phyloP scores from a whole-genome alignment of 129 eudicot species.

The Escallonia rubra region DNA sequence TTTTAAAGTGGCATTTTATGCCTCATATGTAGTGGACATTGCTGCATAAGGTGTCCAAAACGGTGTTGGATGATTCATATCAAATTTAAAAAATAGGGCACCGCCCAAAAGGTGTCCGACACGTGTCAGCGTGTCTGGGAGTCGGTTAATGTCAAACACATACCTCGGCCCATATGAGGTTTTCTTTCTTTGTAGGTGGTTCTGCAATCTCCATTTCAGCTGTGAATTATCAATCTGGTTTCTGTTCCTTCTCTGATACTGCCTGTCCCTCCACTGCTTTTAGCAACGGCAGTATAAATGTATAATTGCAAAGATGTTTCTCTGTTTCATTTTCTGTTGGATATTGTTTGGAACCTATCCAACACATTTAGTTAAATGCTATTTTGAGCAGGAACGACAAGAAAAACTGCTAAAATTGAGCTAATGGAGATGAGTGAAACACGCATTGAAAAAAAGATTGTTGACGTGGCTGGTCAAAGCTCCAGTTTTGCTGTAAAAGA shows the following conservation, averaged over 20 bases:
- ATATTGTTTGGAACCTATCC: neutral
- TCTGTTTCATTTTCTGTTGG: neutral
- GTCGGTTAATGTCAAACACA: no score
- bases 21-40: no score
- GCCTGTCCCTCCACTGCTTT: neutral
- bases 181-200: no score
- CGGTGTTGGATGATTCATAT: no score
- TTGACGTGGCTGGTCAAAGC: conserved; percentile 2
- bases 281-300: neutral
- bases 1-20: no score
- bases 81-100: no score
- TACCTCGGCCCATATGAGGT: no score
- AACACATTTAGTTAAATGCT: neutral
- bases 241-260: neutral
- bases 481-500: neutral
- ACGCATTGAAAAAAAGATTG: neutral
- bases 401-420: conserved; percentile 17
- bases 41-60: no score
- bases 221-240: neutral
- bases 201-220: no score
- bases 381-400: conserved; percentile 18
- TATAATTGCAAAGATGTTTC: no score
- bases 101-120: no score
- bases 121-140: no score
- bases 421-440: conserved; percentile 1